Base-by-base conservation (phyloP, 1,284 basidiomycete genomes). In the Omphalotus olearius region DNA sequence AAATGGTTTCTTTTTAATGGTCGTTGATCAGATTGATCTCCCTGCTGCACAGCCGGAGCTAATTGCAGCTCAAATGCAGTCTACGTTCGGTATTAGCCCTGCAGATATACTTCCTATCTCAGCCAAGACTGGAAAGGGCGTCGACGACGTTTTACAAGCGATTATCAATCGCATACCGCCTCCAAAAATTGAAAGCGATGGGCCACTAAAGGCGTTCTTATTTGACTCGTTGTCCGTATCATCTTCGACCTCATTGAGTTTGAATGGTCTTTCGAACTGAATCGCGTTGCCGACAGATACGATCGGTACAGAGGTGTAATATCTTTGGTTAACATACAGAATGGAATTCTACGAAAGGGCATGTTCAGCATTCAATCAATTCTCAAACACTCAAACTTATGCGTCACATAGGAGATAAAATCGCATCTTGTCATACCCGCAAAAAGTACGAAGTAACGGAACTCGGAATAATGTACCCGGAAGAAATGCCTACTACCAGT, bases 251-350 rank as follows among this genome's bases (percentile, higher is more conserved):
- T 49, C 17, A 45, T 47, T 30, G 35, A 10, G 4, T 26, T 13
- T 1, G 17, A 35, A 23, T 36, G 45, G 28, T 16, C 30, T 45
- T 20, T 14, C 7, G 3, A 23, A 18, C 14, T 41, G 10, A n/a
- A 25, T 18, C 16, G 23, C 23, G 23, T 33, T n/a, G 17, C 20
- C 37, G 4, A 52, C 58, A 98, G 93, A 62, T 98, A 97, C 66
- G 97, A 99, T 68, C 83, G 91, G 58, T 99, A 95, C 71, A 83
- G 94, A 52, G 97, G 97, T 14, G 97, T 99, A 17, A 93, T 99
- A 44, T 97, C 93, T 4, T 73, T 99, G 16, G 80, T 98, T 20
- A 90, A 83, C 59, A 70, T 99, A n/a, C 81, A 82, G 59, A 69
- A 74, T 53, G 87, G 86, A 13, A 62, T 79, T 13, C 71, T 89